Conservation (phyloP, 1,139 yeast species). For the Zygoascus meyerae region DNA sequence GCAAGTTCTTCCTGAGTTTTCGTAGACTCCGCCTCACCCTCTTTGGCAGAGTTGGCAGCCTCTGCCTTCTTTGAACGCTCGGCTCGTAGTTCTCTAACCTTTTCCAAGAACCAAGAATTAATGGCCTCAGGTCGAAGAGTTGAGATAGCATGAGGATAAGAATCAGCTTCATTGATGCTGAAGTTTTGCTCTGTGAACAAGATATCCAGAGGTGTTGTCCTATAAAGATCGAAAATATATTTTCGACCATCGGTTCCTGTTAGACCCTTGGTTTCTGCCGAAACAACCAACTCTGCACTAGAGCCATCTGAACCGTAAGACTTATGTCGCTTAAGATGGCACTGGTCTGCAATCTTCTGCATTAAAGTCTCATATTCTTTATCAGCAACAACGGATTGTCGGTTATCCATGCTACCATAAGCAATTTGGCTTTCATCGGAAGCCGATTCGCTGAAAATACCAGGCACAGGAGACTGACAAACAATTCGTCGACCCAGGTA, state of each 20-base stretch:
- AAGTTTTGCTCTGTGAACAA: slow-evolving; percentile 54
- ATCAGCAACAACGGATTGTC: slow-evolving; percentile 42
- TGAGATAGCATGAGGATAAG: slow-evolving; percentile 79
- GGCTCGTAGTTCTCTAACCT: slow-evolving; percentile 49
- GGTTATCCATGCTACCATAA: slow-evolving; percentile 72
- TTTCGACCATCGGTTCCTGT: slow-evolving; percentile 79
- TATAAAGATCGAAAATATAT: slow-evolving; percentile 77
- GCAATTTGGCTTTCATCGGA: slow-evolving; percentile 47
- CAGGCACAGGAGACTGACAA: slow-evolving; percentile 98
- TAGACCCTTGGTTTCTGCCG: slow-evolving; percentile 81
- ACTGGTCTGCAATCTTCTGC: slow-evolving; percentile 59
- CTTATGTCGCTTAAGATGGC: slow-evolving; percentile 70
- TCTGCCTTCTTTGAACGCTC: slow-evolving; percentile 15
- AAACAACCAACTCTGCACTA: slow-evolving; percentile 51
- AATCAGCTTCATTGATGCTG: slow-evolving; percentile 34
- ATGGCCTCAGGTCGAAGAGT: slow-evolving; percentile 83
- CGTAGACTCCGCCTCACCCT: slow-evolving; percentile 19
- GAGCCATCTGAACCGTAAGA: slow-evolving; percentile 43
- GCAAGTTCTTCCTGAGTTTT: slow-evolving; percentile 38
- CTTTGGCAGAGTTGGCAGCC: slow-evolving; percentile 8
- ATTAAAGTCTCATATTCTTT: slow-evolving; percentile 51
- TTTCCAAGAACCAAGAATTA: slow-evolving; percentile 80
- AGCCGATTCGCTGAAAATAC: slow-evolving; percentile 57
- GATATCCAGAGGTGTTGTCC: slow-evolving; percentile 80
- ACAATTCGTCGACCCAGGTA: slow-evolving; percentile 82